These are phyloP conservation scores for Phytophthora vignae DNA, from an alignment of 352 stramenopile species.

Conservation along the genomic window DNA sequence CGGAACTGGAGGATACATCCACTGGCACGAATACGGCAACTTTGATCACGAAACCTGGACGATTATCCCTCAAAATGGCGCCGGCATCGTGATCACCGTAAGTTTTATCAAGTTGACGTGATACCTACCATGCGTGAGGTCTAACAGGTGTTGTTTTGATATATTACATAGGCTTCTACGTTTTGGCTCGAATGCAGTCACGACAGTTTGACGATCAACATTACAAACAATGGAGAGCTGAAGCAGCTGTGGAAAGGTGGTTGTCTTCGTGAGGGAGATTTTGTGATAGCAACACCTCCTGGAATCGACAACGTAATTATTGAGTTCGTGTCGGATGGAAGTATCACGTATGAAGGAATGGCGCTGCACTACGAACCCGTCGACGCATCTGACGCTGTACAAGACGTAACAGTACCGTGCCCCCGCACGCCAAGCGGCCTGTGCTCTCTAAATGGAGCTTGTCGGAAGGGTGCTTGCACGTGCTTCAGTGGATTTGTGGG, in stretches of 20 bases:
- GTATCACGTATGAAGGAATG: conserved; percentile 52
- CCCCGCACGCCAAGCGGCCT: conserved; percentile 35
- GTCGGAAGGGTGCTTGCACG: conserved; percentile 46
- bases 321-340: conserved; percentile 52
- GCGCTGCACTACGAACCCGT: conserved; percentile 50
- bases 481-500: conserved; percentile 70
- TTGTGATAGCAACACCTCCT: conserved; percentile 41
- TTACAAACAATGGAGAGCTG: conserved; percentile 12
- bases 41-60: conserved; percentile 46
- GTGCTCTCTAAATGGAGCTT: conserved; percentile 63
- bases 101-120: conserved; percentile 2
- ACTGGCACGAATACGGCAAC: conserved; percentile 52
- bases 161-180: conserved; percentile 33
- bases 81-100: conserved; percentile 50
- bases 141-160: conserved; percentile 5
- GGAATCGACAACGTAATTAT: conserved; percentile 47
- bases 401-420: conserved; percentile 39
- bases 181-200: conserved; percentile 76
- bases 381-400: conserved; percentile 5
- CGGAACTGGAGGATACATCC: conserved; percentile 43
- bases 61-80: conserved; percentile 35
- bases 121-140: neutral
- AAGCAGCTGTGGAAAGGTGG: conserved; percentile 57
- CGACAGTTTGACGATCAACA: conserved; percentile 45
- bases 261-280: conserved; percentile 52